These are phyloP conservation scores for Colletotrichum sp. DNA, from an alignment of 2,329 filamentous ascomycete species.

Conservation along the genomic window DNA sequence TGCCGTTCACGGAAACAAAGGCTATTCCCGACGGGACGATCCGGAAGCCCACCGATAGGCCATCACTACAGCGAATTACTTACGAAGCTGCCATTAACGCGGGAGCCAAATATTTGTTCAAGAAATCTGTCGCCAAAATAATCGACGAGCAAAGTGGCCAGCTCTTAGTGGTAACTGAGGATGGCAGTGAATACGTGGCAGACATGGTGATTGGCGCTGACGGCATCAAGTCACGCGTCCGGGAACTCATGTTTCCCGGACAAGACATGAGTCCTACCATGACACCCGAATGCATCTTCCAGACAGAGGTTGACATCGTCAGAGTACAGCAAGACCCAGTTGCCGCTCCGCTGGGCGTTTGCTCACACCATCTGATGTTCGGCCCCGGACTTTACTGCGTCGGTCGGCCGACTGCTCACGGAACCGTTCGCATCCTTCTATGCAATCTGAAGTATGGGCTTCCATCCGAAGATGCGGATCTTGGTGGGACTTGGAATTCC, in stretches of 20 bases:
- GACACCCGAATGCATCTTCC: not conserved
- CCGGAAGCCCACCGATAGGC: not conserved
- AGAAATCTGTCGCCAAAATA: not conserved
- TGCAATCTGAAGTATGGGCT: not conserved
- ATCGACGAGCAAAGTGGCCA: not conserved
- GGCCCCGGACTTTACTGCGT: not conserved
- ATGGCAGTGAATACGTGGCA: not conserved
- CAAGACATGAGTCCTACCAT: not conserved
- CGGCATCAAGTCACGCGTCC: not conserved
- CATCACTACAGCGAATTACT: not conserved
- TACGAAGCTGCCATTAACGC: not conserved
- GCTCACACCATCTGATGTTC: not conserved
- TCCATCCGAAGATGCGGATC: not conserved
- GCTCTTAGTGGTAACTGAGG: not conserved
- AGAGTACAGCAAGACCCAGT: not conserved
- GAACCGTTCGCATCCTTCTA: not conserved
- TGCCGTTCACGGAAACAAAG: not conserved
- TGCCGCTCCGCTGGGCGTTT: not conserved
- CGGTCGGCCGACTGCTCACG: not conserved
- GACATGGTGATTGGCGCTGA: not conserved
- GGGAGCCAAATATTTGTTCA: not conserved
- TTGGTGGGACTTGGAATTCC: not conserved
- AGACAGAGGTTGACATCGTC: not conserved
- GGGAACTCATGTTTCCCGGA: not conserved
- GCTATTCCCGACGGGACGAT: not conserved